Evolutionary conservation across 2,329 filamentous ascomycete genomes (phyloP).

Genomic region (Cryphonectria radicalis): DNA sequence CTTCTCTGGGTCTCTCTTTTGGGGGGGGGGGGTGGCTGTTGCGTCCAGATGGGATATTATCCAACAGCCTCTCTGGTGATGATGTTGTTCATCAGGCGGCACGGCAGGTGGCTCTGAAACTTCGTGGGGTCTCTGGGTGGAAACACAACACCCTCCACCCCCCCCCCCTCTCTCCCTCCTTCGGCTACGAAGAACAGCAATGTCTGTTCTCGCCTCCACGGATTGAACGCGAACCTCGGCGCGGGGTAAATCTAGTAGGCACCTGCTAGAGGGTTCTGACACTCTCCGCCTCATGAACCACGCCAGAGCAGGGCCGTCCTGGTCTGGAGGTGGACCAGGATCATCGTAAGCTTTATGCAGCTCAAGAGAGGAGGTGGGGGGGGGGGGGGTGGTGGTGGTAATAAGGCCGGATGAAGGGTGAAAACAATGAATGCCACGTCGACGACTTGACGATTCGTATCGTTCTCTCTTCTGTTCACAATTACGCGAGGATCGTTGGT

Average conservation of each 20-base stretch:
- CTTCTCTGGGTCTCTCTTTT: neutral
- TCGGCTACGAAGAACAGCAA: too few species aligned
- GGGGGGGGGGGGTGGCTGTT: neutral
- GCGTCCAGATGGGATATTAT: neutral
- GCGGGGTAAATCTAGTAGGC: neutral
- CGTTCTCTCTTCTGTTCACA: neutral
- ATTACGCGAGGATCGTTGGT: neutral
- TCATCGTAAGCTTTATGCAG: neutral
- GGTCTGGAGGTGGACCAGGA: neutral
- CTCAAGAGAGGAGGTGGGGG: neutral
- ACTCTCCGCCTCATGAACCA: neutral
- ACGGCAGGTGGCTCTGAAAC: neutral
- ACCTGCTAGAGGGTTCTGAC: neutral
- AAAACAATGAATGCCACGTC: neutral
- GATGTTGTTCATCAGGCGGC: neutral
- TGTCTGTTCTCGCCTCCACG: too few species aligned
- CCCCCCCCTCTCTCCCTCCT: too few species aligned
- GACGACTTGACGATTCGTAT: neutral
- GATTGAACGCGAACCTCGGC: neutral
- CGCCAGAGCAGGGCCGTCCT: neutral
- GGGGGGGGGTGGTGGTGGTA: too few species aligned
- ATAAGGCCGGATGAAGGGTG: neutral
- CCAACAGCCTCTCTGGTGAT: neutral
- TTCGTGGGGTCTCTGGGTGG: neutral
- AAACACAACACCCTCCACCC: too few species aligned